Base-by-base conservation (phyloP, 495 filamentous ascomycete genomes). In the Parathielavia hyrcaniae region DNA sequence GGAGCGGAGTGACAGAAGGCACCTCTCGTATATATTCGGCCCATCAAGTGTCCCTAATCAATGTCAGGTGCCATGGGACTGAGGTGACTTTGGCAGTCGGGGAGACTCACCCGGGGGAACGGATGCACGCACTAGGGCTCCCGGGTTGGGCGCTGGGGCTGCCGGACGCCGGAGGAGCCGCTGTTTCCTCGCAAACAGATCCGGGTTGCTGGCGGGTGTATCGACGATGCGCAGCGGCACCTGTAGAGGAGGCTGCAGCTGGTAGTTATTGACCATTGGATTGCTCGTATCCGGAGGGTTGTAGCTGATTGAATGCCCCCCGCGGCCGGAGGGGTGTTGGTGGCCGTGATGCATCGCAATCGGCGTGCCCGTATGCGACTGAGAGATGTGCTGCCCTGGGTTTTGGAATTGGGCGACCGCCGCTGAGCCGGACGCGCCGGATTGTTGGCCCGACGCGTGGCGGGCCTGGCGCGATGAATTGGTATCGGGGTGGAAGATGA, bases 1-100 rank as follows among this genome's bases (percentile, higher is more conserved):
- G 30, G 89, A 95, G 53, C 87, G 88, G 45, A 99, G 77, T 0
- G 91, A 84, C 43, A 79, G 79, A 46, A 92, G 82, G 51, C 88
- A 90, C 11, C 91, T 85, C 53, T 91, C 85, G 64, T 96, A 97
- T 50, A 97, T 95, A 67, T 92, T 90, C 5, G 87, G 86, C 11
- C 87, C 87, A 48, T 86, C 79, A 56, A 82, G 85, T 5, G 78
- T 80, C 52, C 77, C 82, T 84, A 52, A 0, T 54, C 58, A n/a
- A 16, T 22, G 46, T 69, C 53, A 70, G 66, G 26, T 30, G 26
- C 26, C 17, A 61, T 35, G 5, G 17, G 14, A 14, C 7, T 23
- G 46, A n/a, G n/a, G 30, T 16, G 17, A 52, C 17, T 13, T 13
- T 0, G 22, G 9, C 30, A 14, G n/a, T 39, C 30, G 14, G 16